Percentiles rank a stretch among this genome's conserved stretches.
Conservation (phyloP, 352 stramenopile species). For the Globisporangium acanthophoron region DNA sequence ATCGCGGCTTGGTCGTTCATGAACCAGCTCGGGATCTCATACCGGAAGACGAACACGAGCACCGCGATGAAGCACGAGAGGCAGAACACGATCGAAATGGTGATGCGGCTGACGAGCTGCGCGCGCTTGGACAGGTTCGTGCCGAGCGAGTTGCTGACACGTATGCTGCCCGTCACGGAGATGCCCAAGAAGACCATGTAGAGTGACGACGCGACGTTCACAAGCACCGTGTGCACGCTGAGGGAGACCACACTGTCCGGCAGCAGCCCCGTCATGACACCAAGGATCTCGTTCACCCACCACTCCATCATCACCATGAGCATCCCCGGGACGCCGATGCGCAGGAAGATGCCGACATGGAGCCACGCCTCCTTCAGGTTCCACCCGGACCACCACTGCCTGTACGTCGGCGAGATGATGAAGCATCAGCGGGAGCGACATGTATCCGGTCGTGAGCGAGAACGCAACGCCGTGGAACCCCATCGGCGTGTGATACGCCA, state of each 20-base stretch:
- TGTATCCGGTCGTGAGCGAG: conserved; percentile 47
- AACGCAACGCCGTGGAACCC: conserved; percentile 75
- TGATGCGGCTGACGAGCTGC: conserved; percentile 37
- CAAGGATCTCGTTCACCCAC: conserved; percentile 74
- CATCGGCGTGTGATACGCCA: conserved; percentile 64
- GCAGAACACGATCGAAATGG: conserved; percentile 21
- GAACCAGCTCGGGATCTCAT: conserved; percentile 34
- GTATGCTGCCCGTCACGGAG: conserved; percentile 55
- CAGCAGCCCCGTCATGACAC: conserved; percentile 60
- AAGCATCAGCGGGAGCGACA: conserved; percentile 46
- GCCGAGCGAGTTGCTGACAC: conserved; percentile 70
- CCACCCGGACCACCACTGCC: conserved; percentile 68
- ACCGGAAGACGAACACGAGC: conserved; percentile 31
- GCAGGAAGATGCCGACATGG: conserved; percentile 53
- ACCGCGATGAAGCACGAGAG: conserved; percentile 28
- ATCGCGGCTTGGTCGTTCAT: conserved; percentile 35
- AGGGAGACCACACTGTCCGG: conserved; percentile 52
- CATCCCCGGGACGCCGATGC: conserved; percentile 50
- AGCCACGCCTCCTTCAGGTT: conserved; percentile 34
- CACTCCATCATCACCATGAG: conserved; percentile 72
- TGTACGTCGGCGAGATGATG: conserved; percentile 19
- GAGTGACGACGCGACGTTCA: conserved; percentile 58
- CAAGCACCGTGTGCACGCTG: conserved; percentile 62
- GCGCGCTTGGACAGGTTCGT: conserved; percentile 53
- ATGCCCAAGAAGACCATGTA: conserved; percentile 79